These are phyloP conservation scores for Chionographis japonica DNA, from an alignment of 106 monocot species.

Conservation along the genomic window DNA sequence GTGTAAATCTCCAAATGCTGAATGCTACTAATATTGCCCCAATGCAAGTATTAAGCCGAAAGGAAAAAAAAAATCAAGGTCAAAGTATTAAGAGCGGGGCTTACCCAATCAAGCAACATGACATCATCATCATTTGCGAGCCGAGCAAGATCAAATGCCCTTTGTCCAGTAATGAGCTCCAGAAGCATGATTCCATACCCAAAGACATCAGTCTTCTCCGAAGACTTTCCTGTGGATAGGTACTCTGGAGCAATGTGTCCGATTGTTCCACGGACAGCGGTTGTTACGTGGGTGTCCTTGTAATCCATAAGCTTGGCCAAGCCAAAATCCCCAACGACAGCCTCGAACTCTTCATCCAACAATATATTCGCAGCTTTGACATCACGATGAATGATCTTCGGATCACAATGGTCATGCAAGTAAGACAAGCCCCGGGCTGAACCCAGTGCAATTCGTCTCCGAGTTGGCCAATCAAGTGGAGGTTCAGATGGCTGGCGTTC, in stretches of 20 bases:
- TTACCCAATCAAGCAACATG: constrained; percentile 98
- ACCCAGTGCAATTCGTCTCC: constrained; percentile 77
- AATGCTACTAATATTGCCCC: no score
- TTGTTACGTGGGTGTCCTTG: constrained; percentile 97
- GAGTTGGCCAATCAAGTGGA: constrained; percentile 75
- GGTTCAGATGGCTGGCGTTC: constrained; percentile 60
- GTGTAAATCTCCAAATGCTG: no score
- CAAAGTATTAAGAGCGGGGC: background rate
- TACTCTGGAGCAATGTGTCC: constrained; percentile 98
- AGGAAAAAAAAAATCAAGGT: no score
- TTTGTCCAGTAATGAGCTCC: constrained; percentile 94
- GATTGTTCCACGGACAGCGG: constrained; percentile 93
- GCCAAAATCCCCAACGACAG: constrained; percentile 97
- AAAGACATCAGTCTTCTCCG: constrained; percentile 97
- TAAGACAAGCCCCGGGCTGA: constrained; percentile 90
- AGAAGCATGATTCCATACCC: constrained; percentile 98
- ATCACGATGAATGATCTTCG: constrained; percentile 98
- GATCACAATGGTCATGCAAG: constrained; percentile 96
- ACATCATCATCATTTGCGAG: constrained; percentile 98
- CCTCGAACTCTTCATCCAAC: constrained; percentile 94
- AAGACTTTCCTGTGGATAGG: constrained; percentile 90
- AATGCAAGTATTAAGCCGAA: no score
- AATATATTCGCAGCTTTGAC: constrained; percentile 98
- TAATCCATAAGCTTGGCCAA: constrained; percentile 97
- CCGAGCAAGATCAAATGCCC: constrained; percentile 96